Conservation (phyloP, 192 early-diverging fungal species). For the Coemansia sp. region DNA sequence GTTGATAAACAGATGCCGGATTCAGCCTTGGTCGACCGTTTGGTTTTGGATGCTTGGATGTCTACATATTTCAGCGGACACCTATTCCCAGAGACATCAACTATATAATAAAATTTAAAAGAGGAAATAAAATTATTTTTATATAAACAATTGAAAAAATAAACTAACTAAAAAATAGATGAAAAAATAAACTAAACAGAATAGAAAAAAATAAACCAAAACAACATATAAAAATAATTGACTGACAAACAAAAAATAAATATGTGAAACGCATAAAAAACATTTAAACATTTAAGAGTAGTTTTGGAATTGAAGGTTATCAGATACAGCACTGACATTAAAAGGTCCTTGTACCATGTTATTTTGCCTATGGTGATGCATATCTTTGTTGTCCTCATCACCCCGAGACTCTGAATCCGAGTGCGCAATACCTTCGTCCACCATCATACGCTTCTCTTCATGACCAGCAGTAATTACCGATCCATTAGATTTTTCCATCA, state of each 20-base stretch:
- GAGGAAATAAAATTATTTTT: too few species aligned
- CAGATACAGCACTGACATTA: slow-evolving; percentile 21
- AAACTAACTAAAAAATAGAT: slow-evolving; percentile 2
- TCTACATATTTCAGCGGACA: slow-evolving; percentile 29
- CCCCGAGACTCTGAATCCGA: too few species aligned
- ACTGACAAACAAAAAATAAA: too few species aligned
- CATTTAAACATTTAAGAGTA: slow-evolving; percentile 3
- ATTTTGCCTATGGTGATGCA: neutral
- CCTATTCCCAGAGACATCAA: too few species aligned
- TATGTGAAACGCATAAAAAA: slow-evolving; percentile 4
- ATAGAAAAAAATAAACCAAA: neutral
- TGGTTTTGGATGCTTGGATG: slow-evolving; percentile 35
- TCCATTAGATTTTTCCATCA: too few species aligned
- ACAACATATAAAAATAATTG: neutral
- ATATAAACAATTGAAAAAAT: neutral
- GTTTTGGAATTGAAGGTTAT: slow-evolving; percentile 34
- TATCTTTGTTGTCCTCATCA: neutral
- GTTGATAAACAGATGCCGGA: slow-evolving; percentile 10
- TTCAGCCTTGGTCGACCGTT: slow-evolving; percentile 8
- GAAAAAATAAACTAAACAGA: slow-evolving; percentile 7
- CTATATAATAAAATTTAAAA: too few species aligned
- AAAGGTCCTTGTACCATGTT: slow-evolving; percentile 25
- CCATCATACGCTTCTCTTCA: too few species aligned
- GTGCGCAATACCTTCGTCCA: too few species aligned
- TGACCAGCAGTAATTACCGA: too few species aligned